These are phyloP conservation scores for Bassia scoparia DNA, from an alignment of 148 eudicot species.

Conservation along the genomic window DNA sequence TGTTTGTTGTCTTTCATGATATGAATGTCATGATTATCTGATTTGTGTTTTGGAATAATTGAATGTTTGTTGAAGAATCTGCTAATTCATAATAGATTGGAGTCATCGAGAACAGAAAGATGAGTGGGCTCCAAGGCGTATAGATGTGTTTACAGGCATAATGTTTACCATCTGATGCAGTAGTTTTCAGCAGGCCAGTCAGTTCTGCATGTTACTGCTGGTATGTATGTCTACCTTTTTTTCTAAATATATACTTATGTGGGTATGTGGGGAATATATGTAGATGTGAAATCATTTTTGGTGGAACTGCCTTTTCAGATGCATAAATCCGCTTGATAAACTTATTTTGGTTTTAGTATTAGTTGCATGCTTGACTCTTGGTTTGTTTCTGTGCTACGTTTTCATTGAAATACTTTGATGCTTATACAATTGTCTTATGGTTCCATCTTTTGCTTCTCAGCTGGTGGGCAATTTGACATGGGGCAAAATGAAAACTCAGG, in stretches of 20 bases:
- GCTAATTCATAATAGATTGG: constrained; percentile 48
- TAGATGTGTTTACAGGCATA: constrained; percentile 84
- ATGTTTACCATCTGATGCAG: constrained; percentile 82
- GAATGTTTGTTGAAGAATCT: constrained; percentile 1
- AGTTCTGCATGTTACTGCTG: constrained; percentile 92
- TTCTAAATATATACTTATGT: no score
- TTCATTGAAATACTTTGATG: background rate
- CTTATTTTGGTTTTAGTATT: background rate
- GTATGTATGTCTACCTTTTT: constrained; percentile 34
- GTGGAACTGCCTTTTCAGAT: background rate
- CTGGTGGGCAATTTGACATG: constrained; percentile 96
- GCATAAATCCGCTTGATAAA: background rate
- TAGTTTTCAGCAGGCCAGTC: constrained; percentile 82
- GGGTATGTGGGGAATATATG: no score
- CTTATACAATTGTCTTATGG: background rate
- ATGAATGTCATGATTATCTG: background rate
- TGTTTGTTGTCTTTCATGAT: background rate
- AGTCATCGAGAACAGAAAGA: constrained; percentile 98
- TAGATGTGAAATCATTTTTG: no score
- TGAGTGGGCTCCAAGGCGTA: constrained; percentile 77
- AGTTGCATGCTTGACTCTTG: background rate
- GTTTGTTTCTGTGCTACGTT: background rate
- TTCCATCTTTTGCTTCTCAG: constrained; percentile 34
- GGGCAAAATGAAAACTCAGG: constrained; percentile 91
- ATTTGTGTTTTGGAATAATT: constrained; percentile 1